Evolutionary conservation across 2,329 filamentous ascomycete species (phyloP).

Genomic region (Grosmannia clavigera): DNA sequence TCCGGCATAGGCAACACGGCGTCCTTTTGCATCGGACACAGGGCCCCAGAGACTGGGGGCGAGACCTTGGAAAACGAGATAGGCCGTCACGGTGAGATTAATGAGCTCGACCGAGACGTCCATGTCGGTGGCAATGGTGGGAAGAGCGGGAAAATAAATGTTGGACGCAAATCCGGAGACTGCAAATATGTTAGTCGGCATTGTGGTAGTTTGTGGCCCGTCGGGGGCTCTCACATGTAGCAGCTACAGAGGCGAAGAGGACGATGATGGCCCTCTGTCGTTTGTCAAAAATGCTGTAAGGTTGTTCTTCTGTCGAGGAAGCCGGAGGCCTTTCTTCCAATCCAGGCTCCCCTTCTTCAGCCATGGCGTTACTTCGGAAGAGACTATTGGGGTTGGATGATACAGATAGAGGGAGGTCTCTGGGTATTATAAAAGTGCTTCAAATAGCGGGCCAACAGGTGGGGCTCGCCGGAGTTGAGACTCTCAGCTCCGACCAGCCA

Average conservation of each 20-base stretch:
- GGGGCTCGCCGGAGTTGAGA: slow-evolving; percentile 8
- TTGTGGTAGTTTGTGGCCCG: slow-evolving; percentile 3
- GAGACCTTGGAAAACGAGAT: slow-evolving; percentile 51
- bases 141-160: slow-evolving; percentile 37
- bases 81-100: slow-evolving; percentile 43
- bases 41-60: slow-evolving; percentile 49
- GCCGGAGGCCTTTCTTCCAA: neutral
- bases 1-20: slow-evolving; percentile 48
- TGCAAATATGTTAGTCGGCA: slow-evolving; percentile 12
- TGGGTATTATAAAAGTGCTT: neutral
- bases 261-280: slow-evolving; percentile 36
- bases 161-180: slow-evolving; percentile 48
- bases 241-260: slow-evolving; percentile 32
- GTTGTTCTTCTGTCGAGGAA: slow-evolving; percentile 8
- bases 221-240: slow-evolving; percentile 27
- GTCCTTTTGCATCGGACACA: slow-evolving; percentile 46
- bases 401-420: neutral
- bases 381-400: neutral
- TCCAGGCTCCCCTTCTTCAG: neutral
- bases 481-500: neutral
- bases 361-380: neutral
- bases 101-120: slow-evolving; percentile 26
- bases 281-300: slow-evolving; percentile 37
- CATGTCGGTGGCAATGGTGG: slow-evolving; percentile 24
- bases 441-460: neutral